Base-by-base conservation (phyloP, 345 rosid genomes). In the Dipteronia sinensis region DNA sequence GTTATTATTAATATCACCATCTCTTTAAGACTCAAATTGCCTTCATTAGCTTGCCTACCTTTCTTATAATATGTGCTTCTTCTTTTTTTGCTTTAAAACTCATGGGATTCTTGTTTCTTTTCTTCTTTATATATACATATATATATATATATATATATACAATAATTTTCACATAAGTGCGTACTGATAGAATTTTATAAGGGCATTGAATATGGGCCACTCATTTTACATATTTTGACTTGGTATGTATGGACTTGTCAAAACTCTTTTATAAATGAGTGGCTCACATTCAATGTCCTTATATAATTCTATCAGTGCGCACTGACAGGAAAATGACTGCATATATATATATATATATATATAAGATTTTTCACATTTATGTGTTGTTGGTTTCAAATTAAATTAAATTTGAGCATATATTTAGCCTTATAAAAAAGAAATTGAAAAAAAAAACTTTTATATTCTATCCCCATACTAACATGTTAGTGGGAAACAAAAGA, bases 401-500 rank as follows among this genome's bases (percentile, higher is more conserved):
- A 55, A 27, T 27, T 27, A 27, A 27, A 27, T 27, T 27, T 34
- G 6, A 34, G 38, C 38, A 34, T 4, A 34, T 34, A 34, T 34
- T 34, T 34, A 34, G 6, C 38, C 38, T 34, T 34, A 4, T 34
- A 34, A 34, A 34, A 34, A 34, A 34, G 38, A 34, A 42, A 42
- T 42, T 42, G 7, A 55, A 55, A 46, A 51, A 51, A 19, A 16
- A 22, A 23, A 27, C 31, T 58, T 70, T 20, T 65, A 74, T 68
- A 77, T 78, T 69, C 49, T 81, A 80, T 74, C 46, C 31, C 69
- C 79, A 67, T 67, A 51, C 81, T 66, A 70, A 77, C 23, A 20
- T n/a, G 78, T 51, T 65, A 73, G 89, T 82, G 82, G 88, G 81
- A 81, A 88, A 80, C 90, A 85, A 64, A 78, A 13, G 62, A 49